Percentiles rank a stretch among this genome's conserved stretches.
These are phyloP conservation scores for Botryosphaeria agaves DNA, from an alignment of 2,329 filamentous ascomycete genomes.

Conservation along the genomic window DNA sequence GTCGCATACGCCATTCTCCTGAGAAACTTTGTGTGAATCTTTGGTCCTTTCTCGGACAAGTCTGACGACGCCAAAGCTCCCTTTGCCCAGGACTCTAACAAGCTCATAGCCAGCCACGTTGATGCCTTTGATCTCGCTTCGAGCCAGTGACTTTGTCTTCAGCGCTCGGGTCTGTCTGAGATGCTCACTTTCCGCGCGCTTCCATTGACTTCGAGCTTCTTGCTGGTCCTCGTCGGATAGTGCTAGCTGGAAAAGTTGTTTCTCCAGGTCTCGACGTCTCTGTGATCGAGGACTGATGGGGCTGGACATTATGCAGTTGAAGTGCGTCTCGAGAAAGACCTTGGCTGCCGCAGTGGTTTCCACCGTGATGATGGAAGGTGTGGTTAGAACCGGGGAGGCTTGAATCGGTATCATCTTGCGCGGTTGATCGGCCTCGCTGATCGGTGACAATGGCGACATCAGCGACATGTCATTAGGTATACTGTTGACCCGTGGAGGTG, in stretches of 20 bases:
- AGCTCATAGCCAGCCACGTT: slow-evolving; percentile 55
- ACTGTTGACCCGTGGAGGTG: too few relatives aligned
- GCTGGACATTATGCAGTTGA: slow-evolving; percentile 47
- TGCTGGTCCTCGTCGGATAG: slow-evolving; percentile 37
- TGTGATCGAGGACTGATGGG: slow-evolving; percentile 40
- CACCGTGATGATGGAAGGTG: slow-evolving; percentile 40
- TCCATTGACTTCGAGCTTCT: slow-evolving; percentile 40
- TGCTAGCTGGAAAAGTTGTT: slow-evolving; percentile 41
- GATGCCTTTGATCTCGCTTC: slow-evolving; percentile 30
- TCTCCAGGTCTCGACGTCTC: slow-evolving; percentile 45
- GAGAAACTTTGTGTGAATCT: slow-evolving; percentile 4
- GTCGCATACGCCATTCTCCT: not conserved
- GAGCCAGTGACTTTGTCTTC: slow-evolving; percentile 39
- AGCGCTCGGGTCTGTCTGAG: slow-evolving; percentile 56
- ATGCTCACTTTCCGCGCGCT: slow-evolving; percentile 51
- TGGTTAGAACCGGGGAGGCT: slow-evolving; percentile 8
- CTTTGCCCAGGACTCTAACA: slow-evolving; percentile 72
- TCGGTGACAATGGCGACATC: too few relatives aligned
- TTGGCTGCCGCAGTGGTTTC: slow-evolving; percentile 70
- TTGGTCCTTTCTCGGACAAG: slow-evolving; percentile 48
- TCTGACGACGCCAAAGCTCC: slow-evolving; percentile 84
- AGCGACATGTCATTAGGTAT: too few relatives aligned
- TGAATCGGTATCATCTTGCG: slow-evolving; percentile 14
- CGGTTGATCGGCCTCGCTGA: slow-evolving; percentile 13
- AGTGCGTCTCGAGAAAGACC: slow-evolving; percentile 72